Evolutionary conservation across 2,329 filamentous ascomycete species (phyloP), one percentile per base, ranked within the genome.

Genomic region (Neoarthrinium moseri): DNA sequence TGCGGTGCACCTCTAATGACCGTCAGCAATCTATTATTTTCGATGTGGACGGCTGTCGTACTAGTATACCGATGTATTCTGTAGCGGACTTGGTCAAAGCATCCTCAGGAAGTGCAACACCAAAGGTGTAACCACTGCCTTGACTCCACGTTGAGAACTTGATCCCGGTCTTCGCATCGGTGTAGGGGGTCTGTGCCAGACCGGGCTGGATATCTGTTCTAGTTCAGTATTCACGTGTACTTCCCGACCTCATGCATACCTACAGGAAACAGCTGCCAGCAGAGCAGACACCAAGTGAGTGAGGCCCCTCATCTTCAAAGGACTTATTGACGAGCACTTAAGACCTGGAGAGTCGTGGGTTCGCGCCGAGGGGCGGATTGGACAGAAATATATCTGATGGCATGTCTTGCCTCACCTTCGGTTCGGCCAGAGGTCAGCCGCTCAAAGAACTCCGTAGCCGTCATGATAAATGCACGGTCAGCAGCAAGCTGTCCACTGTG

Each of bases 21-120:
- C 26, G 38, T 18, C 10, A 41, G 54, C 41, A 57, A 53, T 34
- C 35, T 26, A 34, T n/a, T 8, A 36, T n/a, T 21, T 21, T 7
- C 11, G 13, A 23, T 32, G 8, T 20, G n/a, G n/a, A n/a, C n/a
- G 10, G 4, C 48, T 26, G 30, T 56, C 59, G 20, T 56, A 63
- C 61, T 46, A 63, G 51, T 32, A 59, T 42, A 24, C 61, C 61
- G 36, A 63, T 57, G 22, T 59, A 63, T 35, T 63, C 61, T 5
- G 56, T 54, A 11, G 61, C 57, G 44, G 62, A 52, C 5, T 42
- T 60, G 7, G 57, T 60, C 35, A 63, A 41, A 23, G 60, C 59
- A 51, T 63, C 60, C 17, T 51, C 48, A n/a, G 61, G 61, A 15
- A 63, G 49, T 29, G 58, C 48, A 27, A 63, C 8, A 32, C 61